phyloP scores from a whole-genome alignment of 2,329 filamentous ascomycete species.

The Colletotrichum paranaense region DNA sequence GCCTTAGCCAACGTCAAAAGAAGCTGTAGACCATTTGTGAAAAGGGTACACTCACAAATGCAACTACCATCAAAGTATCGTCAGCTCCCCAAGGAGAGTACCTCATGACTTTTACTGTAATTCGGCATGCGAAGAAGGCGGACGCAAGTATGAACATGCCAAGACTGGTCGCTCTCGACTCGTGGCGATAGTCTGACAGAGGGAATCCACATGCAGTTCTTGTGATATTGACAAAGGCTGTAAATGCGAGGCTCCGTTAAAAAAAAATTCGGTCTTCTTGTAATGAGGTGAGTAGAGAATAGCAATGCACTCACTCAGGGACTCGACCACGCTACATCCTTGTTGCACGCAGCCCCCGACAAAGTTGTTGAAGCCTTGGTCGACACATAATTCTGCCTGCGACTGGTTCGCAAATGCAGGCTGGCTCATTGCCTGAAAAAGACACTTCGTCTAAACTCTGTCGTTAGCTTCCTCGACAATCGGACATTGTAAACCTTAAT shows the following conservation, averaged over 20 bases:
- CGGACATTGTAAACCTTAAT: not conserved
- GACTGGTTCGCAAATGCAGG: conserved; percentile 12
- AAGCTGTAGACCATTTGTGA: no score
- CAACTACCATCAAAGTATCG: not conserved
- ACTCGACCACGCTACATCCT: conserved; percentile 11
- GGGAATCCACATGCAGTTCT: conserved; percentile 14
- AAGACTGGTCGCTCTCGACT: conserved; percentile 13
- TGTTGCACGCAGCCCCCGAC: conserved; percentile 1
- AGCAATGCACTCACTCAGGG: not conserved
- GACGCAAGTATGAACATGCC: conserved; percentile 8
- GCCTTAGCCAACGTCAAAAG: not conserved
- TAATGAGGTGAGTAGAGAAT: not conserved
- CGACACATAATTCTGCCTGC: conserved; percentile 13
- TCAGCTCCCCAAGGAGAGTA: conserved; percentile 11
- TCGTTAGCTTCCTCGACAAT: not conserved
- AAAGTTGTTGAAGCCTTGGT: conserved; percentile 13
- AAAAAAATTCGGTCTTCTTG: not conserved
- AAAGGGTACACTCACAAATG: not conserved
- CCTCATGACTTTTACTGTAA: not conserved
- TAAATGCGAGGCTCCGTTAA: not conserved
- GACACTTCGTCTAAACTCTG: not conserved
- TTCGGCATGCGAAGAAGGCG: conserved; percentile 9
- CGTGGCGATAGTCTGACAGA: conserved; percentile 6
- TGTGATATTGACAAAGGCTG: conserved; percentile 23
- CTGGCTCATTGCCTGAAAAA: conserved; percentile 6